These are phyloP conservation scores for Neurospora sp. DNA, from an alignment of 2,329 filamentous ascomycete genomes.

Conservation along the genomic window DNA sequence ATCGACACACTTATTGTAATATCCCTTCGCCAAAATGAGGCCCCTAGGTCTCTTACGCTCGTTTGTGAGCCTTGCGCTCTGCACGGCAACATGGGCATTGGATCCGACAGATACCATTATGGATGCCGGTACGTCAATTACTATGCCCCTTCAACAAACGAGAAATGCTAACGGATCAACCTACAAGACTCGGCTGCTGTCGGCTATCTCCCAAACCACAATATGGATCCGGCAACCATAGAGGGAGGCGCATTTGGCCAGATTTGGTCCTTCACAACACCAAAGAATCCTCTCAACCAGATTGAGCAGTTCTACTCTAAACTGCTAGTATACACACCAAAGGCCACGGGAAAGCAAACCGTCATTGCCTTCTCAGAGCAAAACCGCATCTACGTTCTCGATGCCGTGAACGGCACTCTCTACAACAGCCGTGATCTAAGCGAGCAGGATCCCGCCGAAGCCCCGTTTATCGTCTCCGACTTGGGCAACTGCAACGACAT, in stretches of 20 bases:
- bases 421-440: constrained; percentile 26
- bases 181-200: constrained; percentile 12
- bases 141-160: too few species aligned
- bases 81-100: constrained; percentile 3
- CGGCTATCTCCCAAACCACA: constrained; percentile 26
- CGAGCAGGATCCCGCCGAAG: constrained; percentile 19
- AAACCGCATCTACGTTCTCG: constrained; percentile 47
- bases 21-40: constrained; percentile 1
- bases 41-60: constrained; percentile 5
- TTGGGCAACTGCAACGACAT: constrained; percentile 41
- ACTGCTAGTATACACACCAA: constrained; percentile 39
- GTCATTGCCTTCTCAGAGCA: constrained; percentile 46
- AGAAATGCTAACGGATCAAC: background rate
- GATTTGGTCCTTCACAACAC: constrained; percentile 23
- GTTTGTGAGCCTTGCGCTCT: constrained; percentile 6
- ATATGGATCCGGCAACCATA: constrained; percentile 28
- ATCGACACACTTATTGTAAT: background rate
- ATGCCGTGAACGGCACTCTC: constrained; percentile 44
- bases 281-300: constrained; percentile 22
- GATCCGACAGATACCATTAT: constrained; percentile 6
- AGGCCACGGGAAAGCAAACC: constrained; percentile 32
- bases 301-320: constrained; percentile 33
- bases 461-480: constrained; percentile 38
- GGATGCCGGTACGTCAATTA: background rate
- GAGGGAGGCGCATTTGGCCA: constrained; percentile 25